Evolutionary conservation across 1,284 basidiomycete genomes (phyloP), one percentile per base, ranked within the genome.

Genomic region (Melampsora americana): DNA sequence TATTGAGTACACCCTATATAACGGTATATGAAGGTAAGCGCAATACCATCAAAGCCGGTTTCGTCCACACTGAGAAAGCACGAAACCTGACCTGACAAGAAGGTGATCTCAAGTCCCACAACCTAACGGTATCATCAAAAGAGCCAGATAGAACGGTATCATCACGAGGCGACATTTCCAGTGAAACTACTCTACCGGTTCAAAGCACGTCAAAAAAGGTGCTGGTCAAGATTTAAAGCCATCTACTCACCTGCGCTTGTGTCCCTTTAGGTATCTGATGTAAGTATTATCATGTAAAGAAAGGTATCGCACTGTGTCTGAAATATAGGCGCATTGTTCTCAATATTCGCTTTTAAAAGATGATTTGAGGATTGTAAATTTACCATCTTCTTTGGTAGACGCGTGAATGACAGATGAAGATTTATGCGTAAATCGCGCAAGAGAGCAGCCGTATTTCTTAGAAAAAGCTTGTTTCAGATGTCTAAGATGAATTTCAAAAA

Each of bases 121-220:
- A 84, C 50, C 93, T 87, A n/a, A 99, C 93, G 0, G 93, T 95
- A 80, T 92, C 93, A 85, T 99, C 95, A 80, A 92, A 86, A 0
- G 95, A 93, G 0, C 89, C 92, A 7, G 95, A 96, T 86, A 99
- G 89, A 84, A 99, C 98, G 0, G 92, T 92, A 81, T 99, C 95
- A 81, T 97, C 92, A 1, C 90, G 86, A 0, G 96, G 96, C 3
- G 92, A 94, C 80, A 98, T 90, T 81, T 95, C 91, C 16, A 99
- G 84, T 0, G 94, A 94, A 30, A 92, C 87, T 4, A 99, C 96
- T 76, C 89, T 85, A 78, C 20, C 16, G 20, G 61, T 28, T 59
- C 66, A 69, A 32, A 16, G 59, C 64, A 39, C 16, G 26, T 16
- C 11, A 44, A 30, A 50, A 39, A 42, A 53, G 46, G n/a, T 16